Base-by-base conservation (phyloP, 441 rosid species). In the Corymbia calophylla region DNA sequence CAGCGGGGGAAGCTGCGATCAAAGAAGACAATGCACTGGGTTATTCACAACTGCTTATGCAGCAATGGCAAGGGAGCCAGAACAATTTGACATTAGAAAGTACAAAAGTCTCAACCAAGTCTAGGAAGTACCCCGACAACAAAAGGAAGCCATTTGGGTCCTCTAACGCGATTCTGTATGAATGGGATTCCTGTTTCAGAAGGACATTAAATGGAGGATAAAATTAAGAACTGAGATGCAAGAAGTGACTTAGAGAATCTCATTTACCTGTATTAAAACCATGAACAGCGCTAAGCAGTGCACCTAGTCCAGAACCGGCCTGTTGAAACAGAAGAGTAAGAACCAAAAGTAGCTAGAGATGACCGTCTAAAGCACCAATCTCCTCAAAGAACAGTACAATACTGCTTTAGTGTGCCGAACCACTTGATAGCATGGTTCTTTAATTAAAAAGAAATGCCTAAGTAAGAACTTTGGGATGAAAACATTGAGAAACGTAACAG, bases 221-320 rank as follows among this genome's bases (percentile, higher is more conserved):
- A 29, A 29, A 53, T 17, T 35, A 47, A 62, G 88, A 51, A 9
- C 62, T 7, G 89, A 88, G 68, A 82, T 53, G 49, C 2, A 47
- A 35, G 60, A n/a, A 80, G 12, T 32, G 29, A 53, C 10, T n/a
- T 31, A 80, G n/a, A 87, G 29, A 56, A 49, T 81, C 87, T 23
- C 47, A 15, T 85, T 89, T 92, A 96, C 99, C 98, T 80, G 98
- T 95, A 88, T 97, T 97, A 90, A 97, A 93, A 91, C 96, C 96
- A 93, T 97, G 94, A 90, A 97, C 95, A 31, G 98, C 98, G 92
- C 98, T 95, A 91, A 97, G 99, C 97, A 97, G 90, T 86, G 95
- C 97, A 93, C 98, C 98, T 89, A 97, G 91, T 73, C 98, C 99
- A 66, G 98, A 93, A 89, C 99, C 99, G 92, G 96, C 98, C 98